Evolutionary conservation across 495 filamentous ascomycete genomes (phyloP).

Genomic region (Xylaria telfairii): DNA sequence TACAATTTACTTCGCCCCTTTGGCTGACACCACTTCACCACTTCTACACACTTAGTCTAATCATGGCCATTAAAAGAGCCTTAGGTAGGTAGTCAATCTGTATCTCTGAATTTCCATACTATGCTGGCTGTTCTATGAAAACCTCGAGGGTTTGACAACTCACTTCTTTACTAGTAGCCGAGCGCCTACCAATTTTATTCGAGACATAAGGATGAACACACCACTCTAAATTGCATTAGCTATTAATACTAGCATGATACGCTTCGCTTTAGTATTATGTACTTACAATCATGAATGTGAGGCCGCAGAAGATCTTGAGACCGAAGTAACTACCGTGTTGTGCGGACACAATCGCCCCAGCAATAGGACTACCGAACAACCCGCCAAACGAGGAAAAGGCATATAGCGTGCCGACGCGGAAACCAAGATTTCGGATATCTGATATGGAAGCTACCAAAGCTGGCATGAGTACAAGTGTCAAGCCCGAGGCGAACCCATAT

Average conservation of each 20-base stretch:
- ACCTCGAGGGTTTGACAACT: background rate
- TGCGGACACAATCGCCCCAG: slow-evolving; percentile 63
- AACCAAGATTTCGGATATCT: slow-evolving; percentile 70
- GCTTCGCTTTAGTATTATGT: no score
- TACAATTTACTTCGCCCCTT: no score
- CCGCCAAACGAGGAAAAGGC: slow-evolving; percentile 65
- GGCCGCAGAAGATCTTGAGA: slow-evolving; percentile 61
- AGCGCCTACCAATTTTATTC: background rate
- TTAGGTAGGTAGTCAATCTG: no score
- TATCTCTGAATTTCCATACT: no score
- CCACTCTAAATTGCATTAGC: background rate
- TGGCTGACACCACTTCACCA: no score
- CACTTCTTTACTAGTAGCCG: background rate
- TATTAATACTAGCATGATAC: background rate
- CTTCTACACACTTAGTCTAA: no score
- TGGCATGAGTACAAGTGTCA: slow-evolving; percentile 66
- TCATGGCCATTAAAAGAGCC: no score
- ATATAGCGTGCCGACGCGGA: slow-evolving; percentile 71
- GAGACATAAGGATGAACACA: background rate
- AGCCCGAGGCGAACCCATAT: slow-evolving; percentile 73
- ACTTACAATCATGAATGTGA: background rate
- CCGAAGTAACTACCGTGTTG: slow-evolving; percentile 55
- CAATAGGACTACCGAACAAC: slow-evolving; percentile 72
- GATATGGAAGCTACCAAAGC: slow-evolving; percentile 68
- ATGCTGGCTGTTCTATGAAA: background rate